Conservation (phyloP, 306 rosid species). For the Ochetophila trinervis region DNA sequence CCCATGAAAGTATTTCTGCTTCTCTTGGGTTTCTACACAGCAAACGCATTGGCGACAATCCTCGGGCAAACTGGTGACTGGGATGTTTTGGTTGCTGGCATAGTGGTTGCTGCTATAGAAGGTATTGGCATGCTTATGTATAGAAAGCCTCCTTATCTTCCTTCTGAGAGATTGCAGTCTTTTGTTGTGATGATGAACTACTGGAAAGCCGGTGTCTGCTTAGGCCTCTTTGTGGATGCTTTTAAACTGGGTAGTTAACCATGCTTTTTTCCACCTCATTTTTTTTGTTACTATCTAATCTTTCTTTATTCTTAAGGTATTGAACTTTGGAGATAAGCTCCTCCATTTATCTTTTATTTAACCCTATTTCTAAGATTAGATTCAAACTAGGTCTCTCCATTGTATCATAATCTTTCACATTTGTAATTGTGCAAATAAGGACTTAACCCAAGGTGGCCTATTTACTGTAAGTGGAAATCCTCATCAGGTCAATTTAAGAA, state of each 20-base stretch:
- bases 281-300: background rate
- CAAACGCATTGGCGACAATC: conserved; percentile 92
- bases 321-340: background rate
- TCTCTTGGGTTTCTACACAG: conserved; percentile 97
- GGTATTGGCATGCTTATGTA: conserved; percentile 94
- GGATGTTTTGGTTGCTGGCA: conserved; percentile 96
- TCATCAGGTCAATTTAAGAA: too few species aligned
- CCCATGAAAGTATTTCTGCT: conserved; percentile 87
- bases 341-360: background rate
- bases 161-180: conserved; percentile 64
- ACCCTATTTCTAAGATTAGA: background rate
- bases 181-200: conserved; percentile 71
- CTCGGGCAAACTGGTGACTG: conserved; percentile 97
- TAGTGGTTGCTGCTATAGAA: conserved; percentile 92
- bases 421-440: background rate
- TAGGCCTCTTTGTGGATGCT: conserved; percentile 97
- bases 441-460: background rate
- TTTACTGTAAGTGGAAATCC: too few species aligned
- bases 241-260: conserved; percentile 84
- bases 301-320: background rate
- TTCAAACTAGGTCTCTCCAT: background rate
- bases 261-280: conserved; percentile 4
- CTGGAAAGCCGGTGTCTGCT: conserved; percentile 98
- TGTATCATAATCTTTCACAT: conserved; percentile 3
- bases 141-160: conserved; percentile 50